Conservation (phyloP, 176 grass and related monocot species). For the Triticum urartu region DNA sequence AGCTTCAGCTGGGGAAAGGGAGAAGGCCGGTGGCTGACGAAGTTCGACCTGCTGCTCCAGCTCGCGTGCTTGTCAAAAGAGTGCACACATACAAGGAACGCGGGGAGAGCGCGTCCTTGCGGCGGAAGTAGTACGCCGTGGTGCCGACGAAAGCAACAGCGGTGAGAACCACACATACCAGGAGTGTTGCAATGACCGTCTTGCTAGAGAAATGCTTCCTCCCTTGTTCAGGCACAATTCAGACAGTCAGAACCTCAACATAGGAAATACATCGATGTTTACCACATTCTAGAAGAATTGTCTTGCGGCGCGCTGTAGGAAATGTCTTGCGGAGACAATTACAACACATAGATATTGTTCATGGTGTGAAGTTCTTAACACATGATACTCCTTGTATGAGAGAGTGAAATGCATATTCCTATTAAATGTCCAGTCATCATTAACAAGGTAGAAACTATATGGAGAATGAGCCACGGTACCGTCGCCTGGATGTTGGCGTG, state of each 20-base stretch:
- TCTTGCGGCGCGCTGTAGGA: too few relatives aligned
- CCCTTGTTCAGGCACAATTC: constrained; percentile 31
- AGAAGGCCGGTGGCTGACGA: constrained; percentile 69
- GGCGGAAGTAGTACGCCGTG: constrained; percentile 60
- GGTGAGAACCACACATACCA: constrained; percentile 52
- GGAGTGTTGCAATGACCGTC: constrained; percentile 59
- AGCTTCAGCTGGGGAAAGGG: constrained; percentile 34
- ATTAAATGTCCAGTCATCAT: too few relatives aligned
- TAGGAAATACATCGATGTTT: too few relatives aligned
- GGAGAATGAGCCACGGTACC: too few relatives aligned
- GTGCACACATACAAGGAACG: constrained; percentile 41
- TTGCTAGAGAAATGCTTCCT: constrained; percentile 58
- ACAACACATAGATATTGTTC: too few relatives aligned
- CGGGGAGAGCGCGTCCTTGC: constrained; percentile 56
- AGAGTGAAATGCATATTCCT: too few relatives aligned
- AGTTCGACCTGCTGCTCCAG: constrained; percentile 80
- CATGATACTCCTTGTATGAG: too few relatives aligned
- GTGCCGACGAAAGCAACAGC: constrained; percentile 59
- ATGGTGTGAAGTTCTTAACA: too few relatives aligned
- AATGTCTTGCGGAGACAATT: too few relatives aligned
- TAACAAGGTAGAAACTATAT: too few relatives aligned
- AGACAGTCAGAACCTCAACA: not conserved
- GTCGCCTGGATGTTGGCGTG: too few relatives aligned
- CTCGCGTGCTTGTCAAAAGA: constrained; percentile 68
- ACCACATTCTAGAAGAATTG: too few relatives aligned